A percentile compares a stretch with the other conserved stretches of the same genome.
phyloP scores from a whole-genome alignment of 805 yeast genomes.

The Sugiyamaella mastotermitis region DNA sequence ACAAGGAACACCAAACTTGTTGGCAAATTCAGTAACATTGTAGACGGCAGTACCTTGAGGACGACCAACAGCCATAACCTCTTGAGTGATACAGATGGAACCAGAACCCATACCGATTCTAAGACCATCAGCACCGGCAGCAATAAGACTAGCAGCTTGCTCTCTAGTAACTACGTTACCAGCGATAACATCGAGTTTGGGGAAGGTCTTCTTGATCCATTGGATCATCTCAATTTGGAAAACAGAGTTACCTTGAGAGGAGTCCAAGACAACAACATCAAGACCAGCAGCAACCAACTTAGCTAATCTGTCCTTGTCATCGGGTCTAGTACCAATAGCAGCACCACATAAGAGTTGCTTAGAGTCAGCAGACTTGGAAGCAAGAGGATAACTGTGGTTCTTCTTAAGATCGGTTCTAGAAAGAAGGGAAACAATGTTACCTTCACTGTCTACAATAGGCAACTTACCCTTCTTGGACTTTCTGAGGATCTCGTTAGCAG shows the following conservation, averaged over 20 bases:
- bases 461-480: constrained; percentile 95
- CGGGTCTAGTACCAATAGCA: constrained; percentile 89
- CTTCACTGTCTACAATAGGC: constrained; percentile 77
- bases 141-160: constrained; percentile 93
- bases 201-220: constrained; percentile 78
- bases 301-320: constrained; percentile 78
- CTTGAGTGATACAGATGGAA: constrained; percentile 98
- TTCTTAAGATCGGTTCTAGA: constrained; percentile 97
- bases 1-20: constrained; percentile 95
- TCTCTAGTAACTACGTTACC: constrained; percentile 99
- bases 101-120: constrained; percentile 99
- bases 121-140: constrained; percentile 95
- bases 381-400: constrained; percentile 88
- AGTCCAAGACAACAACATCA: constrained; percentile 92
- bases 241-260: constrained; percentile 95
- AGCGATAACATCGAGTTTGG: constrained; percentile 83
- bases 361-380: constrained; percentile 86
- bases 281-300: constrained; percentile 92
- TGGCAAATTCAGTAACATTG: constrained; percentile 89
- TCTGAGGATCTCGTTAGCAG: constrained; percentile 88
- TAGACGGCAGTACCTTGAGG: constrained; percentile 99
- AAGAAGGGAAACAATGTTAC: constrained; percentile 77
- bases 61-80: constrained; percentile 99
- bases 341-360: constrained; percentile 99
- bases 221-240: constrained; percentile 92